A percentile compares a stretch with the other conserved stretches of the same genome.
These are phyloP conservation scores for Colletotrichum sansevieriae DNA, from an alignment of 2,329 filamentous ascomycete genomes.

Conservation along the genomic window DNA sequence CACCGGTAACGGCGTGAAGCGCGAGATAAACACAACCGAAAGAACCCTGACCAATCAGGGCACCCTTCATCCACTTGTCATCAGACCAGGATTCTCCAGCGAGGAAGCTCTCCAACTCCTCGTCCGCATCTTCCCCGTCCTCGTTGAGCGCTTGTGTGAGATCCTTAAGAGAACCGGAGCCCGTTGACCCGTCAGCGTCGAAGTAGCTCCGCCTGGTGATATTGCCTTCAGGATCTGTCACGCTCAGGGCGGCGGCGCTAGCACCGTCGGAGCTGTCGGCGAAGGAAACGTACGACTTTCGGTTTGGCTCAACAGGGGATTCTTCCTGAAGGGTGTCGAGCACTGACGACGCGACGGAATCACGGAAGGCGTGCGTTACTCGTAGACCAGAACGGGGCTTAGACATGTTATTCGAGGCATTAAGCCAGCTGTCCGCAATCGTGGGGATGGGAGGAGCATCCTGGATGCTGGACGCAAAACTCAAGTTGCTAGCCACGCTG, in stretches of 20 bases:
- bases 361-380: conserved; percentile 76
- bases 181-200: conserved; percentile 81
- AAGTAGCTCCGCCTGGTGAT: conserved; percentile 82
- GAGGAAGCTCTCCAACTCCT: conserved; percentile 90
- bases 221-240: conserved; percentile 83
- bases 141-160: conserved; percentile 87
- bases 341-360: conserved; percentile 90
- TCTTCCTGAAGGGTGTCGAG: conserved; percentile 94
- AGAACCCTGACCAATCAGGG: conserved; percentile 94
- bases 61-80: conserved; percentile 99
- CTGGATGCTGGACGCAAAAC: conserved; percentile 90
- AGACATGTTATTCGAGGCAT: conserved; percentile 66
- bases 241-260: conserved; percentile 65
- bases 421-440: conserved; percentile 94
- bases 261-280: conserved; percentile 81
- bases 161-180: conserved; percentile 82
- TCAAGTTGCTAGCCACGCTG: conserved; percentile 93
- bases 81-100: conserved; percentile 95
- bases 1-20: conserved; percentile 93
- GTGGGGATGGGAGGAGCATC: conserved; percentile 96
- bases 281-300: conserved; percentile 96
- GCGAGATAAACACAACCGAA: conserved; percentile 97
- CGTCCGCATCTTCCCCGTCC: conserved; percentile 92
- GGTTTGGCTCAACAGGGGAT: conserved; percentile 85
- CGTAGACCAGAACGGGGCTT: conserved; percentile 59